These are phyloP conservation scores for Penicillium sp. DNA, from an alignment of 2,329 filamentous ascomycete species.

Conservation along the genomic window DNA sequence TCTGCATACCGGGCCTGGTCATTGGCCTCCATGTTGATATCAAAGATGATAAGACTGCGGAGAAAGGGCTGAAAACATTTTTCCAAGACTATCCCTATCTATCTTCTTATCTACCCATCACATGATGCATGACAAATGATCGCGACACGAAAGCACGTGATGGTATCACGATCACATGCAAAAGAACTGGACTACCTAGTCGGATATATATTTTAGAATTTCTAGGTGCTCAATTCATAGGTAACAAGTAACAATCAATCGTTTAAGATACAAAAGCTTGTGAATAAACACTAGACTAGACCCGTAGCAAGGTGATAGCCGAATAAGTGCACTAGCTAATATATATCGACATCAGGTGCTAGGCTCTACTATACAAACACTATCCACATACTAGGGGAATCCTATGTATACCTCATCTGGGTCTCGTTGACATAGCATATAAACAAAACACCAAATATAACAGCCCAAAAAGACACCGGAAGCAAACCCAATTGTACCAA, in stretches of 20 bases:
- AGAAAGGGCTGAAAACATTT: too few species aligned
- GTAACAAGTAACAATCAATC: not conserved
- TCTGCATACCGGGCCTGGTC: too few species aligned
- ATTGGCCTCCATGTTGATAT: too few species aligned
- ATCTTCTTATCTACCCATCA: too few species aligned
- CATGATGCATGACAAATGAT: too few species aligned
- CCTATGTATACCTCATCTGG: too few species aligned
- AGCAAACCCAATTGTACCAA: not conserved
- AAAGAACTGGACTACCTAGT: too few species aligned
- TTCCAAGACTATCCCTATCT: too few species aligned
- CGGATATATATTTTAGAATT: not conserved
- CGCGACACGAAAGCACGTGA: too few species aligned
- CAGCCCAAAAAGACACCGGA: not conserved
- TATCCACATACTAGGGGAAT: not conserved
- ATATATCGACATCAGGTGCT: not conserved
- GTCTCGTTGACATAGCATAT: too few species aligned
- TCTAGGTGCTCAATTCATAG: not conserved
- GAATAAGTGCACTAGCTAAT: not conserved
- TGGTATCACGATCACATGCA: too few species aligned
- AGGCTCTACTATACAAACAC: not conserved
- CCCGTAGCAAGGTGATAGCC: not conserved
- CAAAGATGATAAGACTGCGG: too few species aligned
- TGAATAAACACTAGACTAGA: not conserved
- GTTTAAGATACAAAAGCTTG: not conserved
- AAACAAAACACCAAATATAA: not conserved